These are phyloP conservation scores for Larix kaempferi DNA, from an alignment of 75 land plant genomes.

Conservation along the genomic window DNA sequence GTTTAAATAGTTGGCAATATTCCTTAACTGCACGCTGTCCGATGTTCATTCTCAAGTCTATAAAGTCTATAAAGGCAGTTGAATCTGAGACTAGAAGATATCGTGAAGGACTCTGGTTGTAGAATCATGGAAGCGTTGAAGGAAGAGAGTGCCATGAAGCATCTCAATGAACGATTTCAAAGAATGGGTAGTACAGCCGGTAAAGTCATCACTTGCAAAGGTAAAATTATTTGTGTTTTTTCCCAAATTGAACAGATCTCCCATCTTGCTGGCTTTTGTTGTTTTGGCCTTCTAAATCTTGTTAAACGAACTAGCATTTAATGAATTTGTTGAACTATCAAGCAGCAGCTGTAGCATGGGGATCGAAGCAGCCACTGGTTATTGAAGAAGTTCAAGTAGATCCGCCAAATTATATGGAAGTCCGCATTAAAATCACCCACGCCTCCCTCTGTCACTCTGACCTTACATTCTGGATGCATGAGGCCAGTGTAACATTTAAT, in stretches of 20 bases:
- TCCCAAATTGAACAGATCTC: no score
- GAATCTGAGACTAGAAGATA: no score
- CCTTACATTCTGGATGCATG: constrained; percentile 46
- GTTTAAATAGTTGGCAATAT: no score
- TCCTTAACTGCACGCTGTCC: no score
- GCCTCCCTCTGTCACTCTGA: constrained; percentile 79
- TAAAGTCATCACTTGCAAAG: constrained; percentile 38
- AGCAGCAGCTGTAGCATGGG: constrained; percentile 65
- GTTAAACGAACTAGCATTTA: not conserved
- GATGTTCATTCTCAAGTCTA: no score
- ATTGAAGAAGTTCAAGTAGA: constrained; percentile 57
- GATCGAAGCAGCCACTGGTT: constrained; percentile 46
- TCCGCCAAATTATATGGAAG: constrained; percentile 78
- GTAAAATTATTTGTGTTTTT: not conserved
- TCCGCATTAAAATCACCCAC: constrained; percentile 61
- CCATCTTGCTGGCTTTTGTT: no score
- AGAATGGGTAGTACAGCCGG: not conserved
- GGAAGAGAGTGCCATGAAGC: no score
- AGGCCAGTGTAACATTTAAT: constrained; percentile 29
- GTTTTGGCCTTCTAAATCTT: not conserved
- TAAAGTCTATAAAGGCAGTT: no score
- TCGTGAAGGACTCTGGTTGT: no score
- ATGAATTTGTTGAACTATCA: no score
- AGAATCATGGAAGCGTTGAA: no score
- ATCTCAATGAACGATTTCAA: no score